A percentile compares a stretch with the other conserved stretches of the same genome.
Conservation (phyloP, 208 protist genomes). For the Naegleria gruberi region DNA sequence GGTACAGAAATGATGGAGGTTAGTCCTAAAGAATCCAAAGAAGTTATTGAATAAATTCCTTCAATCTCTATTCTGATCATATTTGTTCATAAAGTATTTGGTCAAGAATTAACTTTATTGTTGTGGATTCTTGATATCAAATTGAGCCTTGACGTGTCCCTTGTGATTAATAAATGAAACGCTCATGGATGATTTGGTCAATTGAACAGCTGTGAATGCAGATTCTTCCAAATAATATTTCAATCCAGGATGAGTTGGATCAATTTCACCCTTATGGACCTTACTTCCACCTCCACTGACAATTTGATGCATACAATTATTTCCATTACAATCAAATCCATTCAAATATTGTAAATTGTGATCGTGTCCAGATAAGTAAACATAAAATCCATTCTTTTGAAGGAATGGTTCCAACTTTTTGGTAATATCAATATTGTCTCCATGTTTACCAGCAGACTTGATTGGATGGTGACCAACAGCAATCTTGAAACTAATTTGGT, state of each 20-base stretch:
- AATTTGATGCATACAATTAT: not conserved
- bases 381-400: not conserved
- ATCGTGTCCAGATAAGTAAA: not conserved
- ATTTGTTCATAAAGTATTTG: too few relatives aligned
- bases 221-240: not conserved
- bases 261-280: not conserved
- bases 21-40: too few relatives aligned
- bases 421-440: not conserved
- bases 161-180: not conserved
- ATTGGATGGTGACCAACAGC: not conserved
- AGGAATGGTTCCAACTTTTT: not conserved
- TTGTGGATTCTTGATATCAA: not conserved
- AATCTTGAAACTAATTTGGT: not conserved
- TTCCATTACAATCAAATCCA: not conserved
- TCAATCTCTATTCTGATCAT: too few relatives aligned
- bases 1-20: too few relatives aligned
- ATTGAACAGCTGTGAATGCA: not conserved
- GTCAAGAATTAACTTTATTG: too few relatives aligned
- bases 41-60: too few relatives aligned
- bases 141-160: not conserved
- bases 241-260: not conserved
- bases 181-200: not conserved
- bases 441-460: not conserved
- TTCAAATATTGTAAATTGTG: not conserved
- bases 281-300: not conserved